Percentiles rank a stretch among this genome's conserved stretches.
These are phyloP conservation scores for Omphalotus guepiniiformis DNA, from an alignment of 768 basidiomycete species.

Conservation along the genomic window DNA sequence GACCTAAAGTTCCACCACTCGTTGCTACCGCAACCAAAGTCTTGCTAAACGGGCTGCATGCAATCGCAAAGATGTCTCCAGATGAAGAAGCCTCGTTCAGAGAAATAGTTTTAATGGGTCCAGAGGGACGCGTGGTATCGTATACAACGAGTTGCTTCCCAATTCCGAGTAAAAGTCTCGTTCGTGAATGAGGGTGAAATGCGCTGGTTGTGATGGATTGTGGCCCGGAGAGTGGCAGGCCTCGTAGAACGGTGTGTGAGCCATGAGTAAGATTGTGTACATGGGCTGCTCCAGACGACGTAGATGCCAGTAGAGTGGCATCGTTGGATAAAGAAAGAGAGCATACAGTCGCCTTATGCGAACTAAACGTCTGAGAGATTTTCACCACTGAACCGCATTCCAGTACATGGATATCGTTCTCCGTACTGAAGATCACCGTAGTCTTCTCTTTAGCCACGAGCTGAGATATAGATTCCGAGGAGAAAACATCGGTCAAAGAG, in stretches of 20 bases:
- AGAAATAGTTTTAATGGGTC: conserved; percentile 48
- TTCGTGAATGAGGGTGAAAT: conserved; percentile 64
- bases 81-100: conserved; percentile 36
- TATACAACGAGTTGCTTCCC: conserved; percentile 55
- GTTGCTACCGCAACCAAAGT: conserved; percentile 60
- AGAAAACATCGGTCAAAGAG: conserved; percentile 40
- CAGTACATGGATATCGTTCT: conserved; percentile 44
- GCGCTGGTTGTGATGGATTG: conserved; percentile 41
- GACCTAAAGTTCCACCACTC: conserved; percentile 46
- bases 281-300: conserved; percentile 48
- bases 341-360: conserved; percentile 47
- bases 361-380: conserved; percentile 43
- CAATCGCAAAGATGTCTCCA: conserved; percentile 51
- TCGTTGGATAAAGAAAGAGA: conserved; percentile 61
- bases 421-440: conserved; percentile 45
- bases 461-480: conserved; percentile 26
- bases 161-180: conserved; percentile 51
- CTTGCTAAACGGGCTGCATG: conserved; percentile 75
- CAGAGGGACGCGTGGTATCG: conserved; percentile 55
- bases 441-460: conserved; percentile 31
- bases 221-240: conserved; percentile 36
- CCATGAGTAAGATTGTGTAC: conserved; percentile 56
- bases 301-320: conserved; percentile 49
- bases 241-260: conserved; percentile 51
- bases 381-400: conserved; percentile 38